Evolutionary conservation across 768 basidiomycete species (phyloP).

Genomic region (Coprinopsis marcescibilis): DNA sequence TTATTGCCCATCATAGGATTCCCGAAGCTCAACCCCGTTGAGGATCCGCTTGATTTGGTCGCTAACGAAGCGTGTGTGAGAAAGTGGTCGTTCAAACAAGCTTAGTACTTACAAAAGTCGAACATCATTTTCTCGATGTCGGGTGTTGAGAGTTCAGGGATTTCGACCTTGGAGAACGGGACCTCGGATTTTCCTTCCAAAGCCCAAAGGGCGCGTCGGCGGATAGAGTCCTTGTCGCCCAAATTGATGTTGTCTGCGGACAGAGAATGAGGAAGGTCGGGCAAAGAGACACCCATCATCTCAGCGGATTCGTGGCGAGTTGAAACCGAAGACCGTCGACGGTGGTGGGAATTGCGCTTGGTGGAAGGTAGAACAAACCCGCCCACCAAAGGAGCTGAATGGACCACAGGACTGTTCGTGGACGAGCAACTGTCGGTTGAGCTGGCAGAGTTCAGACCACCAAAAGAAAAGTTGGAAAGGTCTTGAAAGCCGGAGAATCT

Average conservation of each 20-base stretch:
- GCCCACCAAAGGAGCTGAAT: constrained; percentile 18
- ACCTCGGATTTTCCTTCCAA: constrained; percentile 79
- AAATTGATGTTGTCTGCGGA: constrained; percentile 65
- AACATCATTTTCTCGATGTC: constrained; percentile 51
- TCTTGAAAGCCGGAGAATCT: constrained; percentile 20
- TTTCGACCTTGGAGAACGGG: constrained; percentile 72
- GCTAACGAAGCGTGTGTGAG: constrained; percentile 31
- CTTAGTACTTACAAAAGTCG: constrained; percentile 56
- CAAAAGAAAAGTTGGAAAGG: constrained; percentile 23
- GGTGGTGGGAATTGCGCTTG: constrained; percentile 77
- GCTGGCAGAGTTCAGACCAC: constrained; percentile 4
- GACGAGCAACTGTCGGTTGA: constrained; percentile 1
- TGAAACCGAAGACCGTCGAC: constrained; percentile 81
- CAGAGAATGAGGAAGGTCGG: constrained; percentile 54
- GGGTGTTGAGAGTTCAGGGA: constrained; percentile 67
- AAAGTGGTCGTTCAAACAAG: constrained; percentile 10
- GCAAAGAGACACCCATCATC: constrained; percentile 77
- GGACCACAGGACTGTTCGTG: constrained; percentile 18
- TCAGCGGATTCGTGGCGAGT: constrained; percentile 88
- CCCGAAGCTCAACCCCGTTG: constrained; percentile 35
- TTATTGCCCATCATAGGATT: constrained; percentile 48
- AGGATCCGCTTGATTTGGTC: constrained; percentile 49
- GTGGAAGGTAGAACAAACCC: constrained; percentile 26
- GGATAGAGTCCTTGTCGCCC: constrained; percentile 72
- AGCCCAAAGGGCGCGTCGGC: constrained; percentile 78